These are phyloP conservation scores for Colletotrichum australisinense DNA, from an alignment of 2,329 filamentous ascomycete genomes.

Conservation along the genomic window DNA sequence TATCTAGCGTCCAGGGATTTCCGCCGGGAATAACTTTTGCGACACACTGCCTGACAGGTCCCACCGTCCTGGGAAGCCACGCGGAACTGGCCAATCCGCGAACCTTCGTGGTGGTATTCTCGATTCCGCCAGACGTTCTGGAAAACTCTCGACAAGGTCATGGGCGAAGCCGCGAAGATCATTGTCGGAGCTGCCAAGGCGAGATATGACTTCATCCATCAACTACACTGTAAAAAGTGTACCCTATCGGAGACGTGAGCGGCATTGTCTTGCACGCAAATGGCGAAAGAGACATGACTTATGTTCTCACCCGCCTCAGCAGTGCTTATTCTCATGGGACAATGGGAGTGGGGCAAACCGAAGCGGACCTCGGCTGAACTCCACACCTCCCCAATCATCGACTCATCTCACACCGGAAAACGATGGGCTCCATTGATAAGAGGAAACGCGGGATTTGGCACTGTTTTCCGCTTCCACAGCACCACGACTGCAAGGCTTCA, in stretches of 20 bases:
- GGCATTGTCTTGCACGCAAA: background rate
- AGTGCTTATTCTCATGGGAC: constrained; percentile 16
- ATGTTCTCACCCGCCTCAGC: background rate
- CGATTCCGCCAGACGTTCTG: background rate
- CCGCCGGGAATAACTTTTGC: constrained; percentile 23
- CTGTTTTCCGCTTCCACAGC: background rate
- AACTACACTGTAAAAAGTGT: too few species aligned
- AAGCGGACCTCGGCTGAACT: constrained; percentile 27
- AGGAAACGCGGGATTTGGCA: constrained; percentile 6
- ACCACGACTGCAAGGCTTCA: background rate
- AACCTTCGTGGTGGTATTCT: constrained; percentile 12
- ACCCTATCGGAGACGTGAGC: background rate
- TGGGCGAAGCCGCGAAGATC: background rate
- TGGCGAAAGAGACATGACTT: background rate
- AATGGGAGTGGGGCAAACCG: constrained; percentile 2
- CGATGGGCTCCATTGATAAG: constrained; percentile 17
- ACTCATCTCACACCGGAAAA: constrained; percentile 9
- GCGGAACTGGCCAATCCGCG: background rate
- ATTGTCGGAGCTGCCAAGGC: too few species aligned
- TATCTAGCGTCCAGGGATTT: background rate
- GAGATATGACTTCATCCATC: background rate
- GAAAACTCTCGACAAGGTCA: background rate
- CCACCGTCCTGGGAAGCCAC: background rate
- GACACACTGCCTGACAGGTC: background rate
- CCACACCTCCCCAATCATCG: constrained; percentile 12